Conservation (phyloP, 768 basidiomycete genomes). For the Serpula lacrymans region DNA sequence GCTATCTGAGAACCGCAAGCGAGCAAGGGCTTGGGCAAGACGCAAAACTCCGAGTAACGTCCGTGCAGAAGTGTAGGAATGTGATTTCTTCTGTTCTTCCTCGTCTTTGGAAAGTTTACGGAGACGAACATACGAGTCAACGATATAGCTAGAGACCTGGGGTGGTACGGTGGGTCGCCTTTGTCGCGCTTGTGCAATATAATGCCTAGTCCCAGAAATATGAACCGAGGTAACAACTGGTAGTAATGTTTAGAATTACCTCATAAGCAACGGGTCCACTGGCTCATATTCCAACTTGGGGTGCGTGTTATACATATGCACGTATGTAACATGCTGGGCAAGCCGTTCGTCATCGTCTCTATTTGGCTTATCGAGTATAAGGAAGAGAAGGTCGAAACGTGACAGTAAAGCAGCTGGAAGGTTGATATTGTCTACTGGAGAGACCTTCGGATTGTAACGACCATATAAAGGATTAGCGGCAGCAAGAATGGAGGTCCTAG, state of each 20-base stretch:
- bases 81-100: slow-evolving; percentile 80
- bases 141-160: slow-evolving; percentile 87
- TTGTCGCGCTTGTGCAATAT: slow-evolving; percentile 88
- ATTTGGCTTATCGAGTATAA: slow-evolving; percentile 94
- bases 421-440: slow-evolving; percentile 99
- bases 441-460: slow-evolving; percentile 96
- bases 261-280: slow-evolving; percentile 83
- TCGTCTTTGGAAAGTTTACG: slow-evolving; percentile 93
- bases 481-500: slow-evolving; percentile 94
- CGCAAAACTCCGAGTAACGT: slow-evolving; percentile 94
- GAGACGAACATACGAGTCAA: slow-evolving; percentile 92
- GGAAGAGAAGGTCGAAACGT: slow-evolving; percentile 93
- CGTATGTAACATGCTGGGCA: slow-evolving; percentile 95
- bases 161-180: slow-evolving; percentile 88
- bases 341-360: slow-evolving; percentile 95
- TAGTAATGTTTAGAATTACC: slow-evolving; percentile 42
- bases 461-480: slow-evolving; percentile 98
- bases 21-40: slow-evolving; percentile 90
- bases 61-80: slow-evolving; percentile 94
- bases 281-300: slow-evolving; percentile 83
- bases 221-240: slow-evolving; percentile 6
- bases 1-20: slow-evolving; percentile 77
- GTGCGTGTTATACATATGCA: slow-evolving; percentile 94
- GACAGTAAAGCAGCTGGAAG: slow-evolving; percentile 94
- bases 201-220: slow-evolving; percentile 57